Evolutionary conservation across 768 basidiomycete species (phyloP).

Genomic region (Gautieria morchelliformis): DNA sequence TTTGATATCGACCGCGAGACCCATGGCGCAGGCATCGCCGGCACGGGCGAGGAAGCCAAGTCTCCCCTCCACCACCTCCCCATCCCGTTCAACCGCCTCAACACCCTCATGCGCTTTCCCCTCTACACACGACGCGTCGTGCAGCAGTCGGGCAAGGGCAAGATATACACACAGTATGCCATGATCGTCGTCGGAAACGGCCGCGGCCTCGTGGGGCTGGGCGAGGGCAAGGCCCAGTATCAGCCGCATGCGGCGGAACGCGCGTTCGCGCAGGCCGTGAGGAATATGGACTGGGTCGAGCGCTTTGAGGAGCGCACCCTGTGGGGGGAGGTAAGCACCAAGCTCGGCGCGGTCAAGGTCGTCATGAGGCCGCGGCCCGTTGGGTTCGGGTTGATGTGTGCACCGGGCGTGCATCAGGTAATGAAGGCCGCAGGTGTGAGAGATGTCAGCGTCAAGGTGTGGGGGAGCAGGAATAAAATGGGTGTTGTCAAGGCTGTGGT

Average conservation of each 20-base stretch:
- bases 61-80: constrained; percentile 8
- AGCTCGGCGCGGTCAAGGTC: constrained; percentile 76
- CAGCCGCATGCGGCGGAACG: constrained; percentile 41
- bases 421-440: constrained; percentile 92
- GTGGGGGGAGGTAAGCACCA: constrained; percentile 81
- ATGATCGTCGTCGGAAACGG: constrained; percentile 77
- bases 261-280: constrained; percentile 60
- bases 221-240: constrained; percentile 69
- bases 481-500: constrained; percentile 82
- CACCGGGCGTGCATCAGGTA: constrained; percentile 81
- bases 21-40: not conserved
- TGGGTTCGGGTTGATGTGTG: constrained; percentile 88
- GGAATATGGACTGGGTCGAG: constrained; percentile 87
- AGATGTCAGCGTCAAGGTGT: constrained; percentile 90
- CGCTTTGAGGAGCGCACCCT: constrained; percentile 94
- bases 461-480: constrained; percentile 81
- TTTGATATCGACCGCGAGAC: not conserved
- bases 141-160: constrained; percentile 93
- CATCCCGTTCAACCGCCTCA: constrained; percentile 15
- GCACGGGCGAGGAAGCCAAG: not conserved
- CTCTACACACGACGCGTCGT: constrained; percentile 50
- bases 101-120: constrained; percentile 30
- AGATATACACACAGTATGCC: constrained; percentile 52
- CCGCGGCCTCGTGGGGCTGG: constrained; percentile 72
- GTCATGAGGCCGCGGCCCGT: constrained; percentile 73